Conservation (phyloP, 345 rosid genomes). For the Arabis alpina region DNA sequence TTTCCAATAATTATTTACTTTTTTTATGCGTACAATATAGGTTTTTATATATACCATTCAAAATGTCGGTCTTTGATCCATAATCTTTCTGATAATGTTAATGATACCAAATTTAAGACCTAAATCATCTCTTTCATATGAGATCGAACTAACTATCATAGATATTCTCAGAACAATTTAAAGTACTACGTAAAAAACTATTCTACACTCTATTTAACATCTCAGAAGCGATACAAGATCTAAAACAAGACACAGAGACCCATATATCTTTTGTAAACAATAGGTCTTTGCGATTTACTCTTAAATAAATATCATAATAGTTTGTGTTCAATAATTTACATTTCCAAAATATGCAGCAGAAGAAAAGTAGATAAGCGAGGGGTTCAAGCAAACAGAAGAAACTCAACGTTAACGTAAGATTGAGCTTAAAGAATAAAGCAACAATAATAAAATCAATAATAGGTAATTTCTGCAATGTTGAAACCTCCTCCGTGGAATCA, state of each 20-base stretch:
- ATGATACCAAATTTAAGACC: no score
- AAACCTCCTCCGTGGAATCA: slow-evolving; percentile 31
- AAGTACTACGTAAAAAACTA: neutral
- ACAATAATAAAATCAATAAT: slow-evolving; percentile 11
- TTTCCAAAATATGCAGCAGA: neutral
- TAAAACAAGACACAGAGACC: neutral
- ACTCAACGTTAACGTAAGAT: neutral
- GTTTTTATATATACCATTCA: no score
- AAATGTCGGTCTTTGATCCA: no score
- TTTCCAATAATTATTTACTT: neutral
- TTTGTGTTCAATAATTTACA: neutral
- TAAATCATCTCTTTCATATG: no score
- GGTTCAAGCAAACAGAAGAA: slow-evolving; percentile 16
- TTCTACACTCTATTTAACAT: neutral
- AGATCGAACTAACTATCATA: no score
- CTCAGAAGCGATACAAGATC: neutral
- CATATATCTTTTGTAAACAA: neutral
- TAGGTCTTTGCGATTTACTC: neutral
- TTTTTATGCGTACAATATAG: neutral
- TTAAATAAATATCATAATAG: neutral
- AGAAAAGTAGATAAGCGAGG: neutral
- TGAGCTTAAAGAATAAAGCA: slow-evolving; percentile 28
- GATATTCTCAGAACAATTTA: no score
- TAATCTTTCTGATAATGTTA: no score
- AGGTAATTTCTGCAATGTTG: slow-evolving; percentile 8